Conservation (phyloP, 2,329 filamentous ascomycete genomes). For the Trichoderma arundinaceum region DNA sequence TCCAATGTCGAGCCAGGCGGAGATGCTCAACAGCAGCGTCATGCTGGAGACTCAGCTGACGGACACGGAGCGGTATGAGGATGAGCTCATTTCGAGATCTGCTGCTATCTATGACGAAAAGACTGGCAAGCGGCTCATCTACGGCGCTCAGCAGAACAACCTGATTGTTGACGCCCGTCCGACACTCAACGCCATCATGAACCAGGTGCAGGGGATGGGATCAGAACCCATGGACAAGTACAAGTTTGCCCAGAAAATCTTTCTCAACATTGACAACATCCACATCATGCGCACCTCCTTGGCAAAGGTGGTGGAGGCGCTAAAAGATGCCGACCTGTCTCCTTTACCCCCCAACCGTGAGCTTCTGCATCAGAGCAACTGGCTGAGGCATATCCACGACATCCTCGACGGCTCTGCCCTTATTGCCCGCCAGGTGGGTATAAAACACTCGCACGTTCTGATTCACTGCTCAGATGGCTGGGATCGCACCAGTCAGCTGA, state of each 20-base stretch:
- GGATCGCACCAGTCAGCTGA: constrained; percentile 95
- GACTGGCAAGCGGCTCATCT: constrained; percentile 69
- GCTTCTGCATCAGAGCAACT: constrained; percentile 79
- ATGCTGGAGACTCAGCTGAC: constrained; percentile 57
- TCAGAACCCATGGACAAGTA: constrained; percentile 99
- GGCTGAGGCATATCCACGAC: constrained; percentile 86
- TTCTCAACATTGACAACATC: constrained; percentile 96
- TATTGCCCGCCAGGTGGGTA: constrained; percentile 85
- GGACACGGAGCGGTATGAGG: constrained; percentile 70
- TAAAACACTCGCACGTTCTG: constrained; percentile 91
- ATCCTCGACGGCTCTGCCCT: constrained; percentile 84
- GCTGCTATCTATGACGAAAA: constrained; percentile 59
- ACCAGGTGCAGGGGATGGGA: constrained; percentile 90
- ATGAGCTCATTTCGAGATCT: constrained; percentile 62
- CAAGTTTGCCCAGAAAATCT: constrained; percentile 86
- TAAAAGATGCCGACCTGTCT: constrained; percentile 91
- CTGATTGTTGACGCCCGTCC: constrained; percentile 95
- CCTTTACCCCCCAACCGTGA: constrained; percentile 82
- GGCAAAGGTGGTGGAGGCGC: constrained; percentile 81
- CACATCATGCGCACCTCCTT: constrained; percentile 96
- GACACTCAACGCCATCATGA: constrained; percentile 90
- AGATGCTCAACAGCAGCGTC: constrained; percentile 47
- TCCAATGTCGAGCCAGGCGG: constrained; percentile 55
- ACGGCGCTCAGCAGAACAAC: constrained; percentile 91
- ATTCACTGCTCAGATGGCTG: constrained; percentile 99